phyloP scores from a whole-genome alignment of 2,329 filamentous ascomycete genomes.

The Xylariaceae sp. region DNA sequence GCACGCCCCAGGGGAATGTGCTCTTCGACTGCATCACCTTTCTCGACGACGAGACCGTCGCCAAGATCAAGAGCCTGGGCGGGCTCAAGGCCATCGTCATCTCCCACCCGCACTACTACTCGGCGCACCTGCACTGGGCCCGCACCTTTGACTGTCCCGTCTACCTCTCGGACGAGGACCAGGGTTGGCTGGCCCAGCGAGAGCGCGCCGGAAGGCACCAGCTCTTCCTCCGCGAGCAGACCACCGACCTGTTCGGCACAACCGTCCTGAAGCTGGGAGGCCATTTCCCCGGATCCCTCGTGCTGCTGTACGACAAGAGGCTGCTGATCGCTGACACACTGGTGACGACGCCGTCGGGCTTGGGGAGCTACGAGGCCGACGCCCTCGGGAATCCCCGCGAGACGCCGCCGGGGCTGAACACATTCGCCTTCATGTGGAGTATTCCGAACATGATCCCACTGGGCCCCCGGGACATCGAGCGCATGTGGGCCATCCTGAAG shows the following conservation, averaged over 20 bases:
- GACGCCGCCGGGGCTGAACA: slow-evolving; percentile 42
- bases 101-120: slow-evolving; percentile 78
- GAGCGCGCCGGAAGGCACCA: slow-evolving; percentile 37
- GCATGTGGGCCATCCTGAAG: slow-evolving; percentile 66
- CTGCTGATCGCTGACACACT: slow-evolving; percentile 76
- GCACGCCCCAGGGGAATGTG: slow-evolving; percentile 61
- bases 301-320: slow-evolving; percentile 55
- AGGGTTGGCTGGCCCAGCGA: slow-evolving; percentile 52
- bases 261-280: slow-evolving; percentile 65
- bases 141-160: slow-evolving; percentile 62
- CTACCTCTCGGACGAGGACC: slow-evolving; percentile 62
- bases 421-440: slow-evolving; percentile 71
- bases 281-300: slow-evolving; percentile 71
- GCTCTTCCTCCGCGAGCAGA: slow-evolving; percentile 41
- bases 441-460: slow-evolving; percentile 72
- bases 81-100: slow-evolving; percentile 69
- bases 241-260: slow-evolving; percentile 32
- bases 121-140: slow-evolving; percentile 71
- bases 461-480: slow-evolving; percentile 53
- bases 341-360: slow-evolving; percentile 58
- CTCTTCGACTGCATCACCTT: slow-evolving; percentile 75
- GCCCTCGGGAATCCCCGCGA: slow-evolving; percentile 32
- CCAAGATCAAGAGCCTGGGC: slow-evolving; percentile 52
- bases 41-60: slow-evolving; percentile 59
- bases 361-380: slow-evolving; percentile 43